Evolutionary conservation across 371 early-diverging fungal genomes (phyloP).

Genomic region (Apophysomyces elegans): DNA sequence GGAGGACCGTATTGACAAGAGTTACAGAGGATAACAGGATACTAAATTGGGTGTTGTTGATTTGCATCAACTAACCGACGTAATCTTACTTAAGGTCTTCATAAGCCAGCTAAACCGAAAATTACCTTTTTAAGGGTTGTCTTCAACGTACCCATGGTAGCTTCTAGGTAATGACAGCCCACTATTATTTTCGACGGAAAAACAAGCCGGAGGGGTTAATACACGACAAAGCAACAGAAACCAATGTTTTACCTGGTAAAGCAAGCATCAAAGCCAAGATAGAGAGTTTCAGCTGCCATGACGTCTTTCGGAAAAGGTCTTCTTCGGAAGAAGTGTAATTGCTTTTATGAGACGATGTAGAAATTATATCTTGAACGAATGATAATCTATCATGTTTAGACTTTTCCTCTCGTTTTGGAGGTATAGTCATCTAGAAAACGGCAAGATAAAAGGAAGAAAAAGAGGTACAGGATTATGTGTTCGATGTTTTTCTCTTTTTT

Average conservation of each 20-base stretch:
- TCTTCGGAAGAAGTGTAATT: neutral
- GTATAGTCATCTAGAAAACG: slow-evolving; percentile 18
- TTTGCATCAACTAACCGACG: slow-evolving; percentile 48
- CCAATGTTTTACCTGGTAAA: slow-evolving; percentile 15
- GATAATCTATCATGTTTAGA: slow-evolving; percentile 7
- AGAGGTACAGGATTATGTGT: neutral
- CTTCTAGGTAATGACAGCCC: slow-evolving; percentile 49
- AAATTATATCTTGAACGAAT: neutral
- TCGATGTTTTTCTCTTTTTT: slow-evolving; percentile 6
- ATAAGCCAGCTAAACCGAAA: neutral
- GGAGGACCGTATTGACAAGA: slow-evolving; percentile 71
- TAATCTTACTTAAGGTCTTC: neutral
- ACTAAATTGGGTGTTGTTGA: slow-evolving; percentile 75
- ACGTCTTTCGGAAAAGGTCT: neutral
- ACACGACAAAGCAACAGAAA: neutral
- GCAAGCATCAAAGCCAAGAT: slow-evolving; percentile 29
- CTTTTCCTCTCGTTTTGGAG: slow-evolving; percentile 24
- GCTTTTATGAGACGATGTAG: neutral
- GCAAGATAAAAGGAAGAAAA: slow-evolving; percentile 5
- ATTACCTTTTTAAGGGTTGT: slow-evolving; percentile 44
- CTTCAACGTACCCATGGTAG: slow-evolving; percentile 48
- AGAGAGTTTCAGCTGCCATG: slow-evolving; percentile 22
- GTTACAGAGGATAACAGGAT: slow-evolving; percentile 72
- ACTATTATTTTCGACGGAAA: slow-evolving; percentile 18
- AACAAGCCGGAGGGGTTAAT: neutral